phyloP scores from a whole-genome alignment of 2,329 filamentous ascomycete genomes.

The Pseudogymnoascus sp. region DNA sequence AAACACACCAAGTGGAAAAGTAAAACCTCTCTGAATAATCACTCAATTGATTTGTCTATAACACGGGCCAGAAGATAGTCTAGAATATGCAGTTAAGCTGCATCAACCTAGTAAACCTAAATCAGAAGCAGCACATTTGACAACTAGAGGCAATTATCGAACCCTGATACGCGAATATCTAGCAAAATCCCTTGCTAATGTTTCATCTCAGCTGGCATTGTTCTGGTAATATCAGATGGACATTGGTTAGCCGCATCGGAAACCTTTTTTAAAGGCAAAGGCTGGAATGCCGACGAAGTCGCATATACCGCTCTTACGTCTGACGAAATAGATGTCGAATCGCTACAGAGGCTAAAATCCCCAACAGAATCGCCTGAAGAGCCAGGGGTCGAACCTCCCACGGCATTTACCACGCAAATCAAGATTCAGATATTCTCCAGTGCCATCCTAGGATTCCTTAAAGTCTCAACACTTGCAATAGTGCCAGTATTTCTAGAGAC shows the following conservation, averaged over 20 bases:
- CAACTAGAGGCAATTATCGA: too few species aligned
- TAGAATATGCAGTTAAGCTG: too few species aligned
- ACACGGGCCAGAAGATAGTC: too few species aligned
- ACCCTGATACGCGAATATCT: too few species aligned
- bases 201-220: too few species aligned
- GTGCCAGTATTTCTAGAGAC: conserved; percentile 1
- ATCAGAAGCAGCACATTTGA: too few species aligned
- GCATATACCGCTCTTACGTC: background rate
- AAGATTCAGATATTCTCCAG: conserved; percentile 4
- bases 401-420: conserved; percentile 1
- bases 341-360: background rate
- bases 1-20: too few species aligned
- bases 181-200: too few species aligned
- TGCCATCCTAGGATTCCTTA: background rate
- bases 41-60: too few species aligned
- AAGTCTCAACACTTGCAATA: background rate
- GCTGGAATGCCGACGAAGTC: background rate
- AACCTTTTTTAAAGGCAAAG: background rate
- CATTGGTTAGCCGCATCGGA: background rate
- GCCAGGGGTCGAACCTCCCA: background rate
- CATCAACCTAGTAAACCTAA: too few species aligned
- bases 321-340: background rate
- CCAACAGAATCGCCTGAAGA: background rate
- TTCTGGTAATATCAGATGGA: too few species aligned
- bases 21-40: too few species aligned